These are phyloP conservation scores for Drechslera avenae DNA, from an alignment of 2,329 filamentous ascomycete species.

Conservation along the genomic window DNA sequence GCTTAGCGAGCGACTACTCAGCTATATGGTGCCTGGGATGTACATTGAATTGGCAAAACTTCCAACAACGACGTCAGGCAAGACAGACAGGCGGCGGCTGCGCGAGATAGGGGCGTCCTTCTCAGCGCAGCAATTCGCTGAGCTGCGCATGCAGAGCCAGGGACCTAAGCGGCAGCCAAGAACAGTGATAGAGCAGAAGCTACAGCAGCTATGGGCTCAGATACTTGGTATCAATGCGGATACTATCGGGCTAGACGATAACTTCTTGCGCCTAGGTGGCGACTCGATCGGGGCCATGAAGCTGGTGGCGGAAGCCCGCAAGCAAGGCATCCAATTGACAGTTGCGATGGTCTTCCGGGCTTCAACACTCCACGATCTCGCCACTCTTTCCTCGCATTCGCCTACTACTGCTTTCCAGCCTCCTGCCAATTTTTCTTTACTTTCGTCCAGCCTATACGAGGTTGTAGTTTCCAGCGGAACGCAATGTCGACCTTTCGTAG, in stretches of 20 bases:
- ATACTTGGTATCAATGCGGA: constrained; percentile 4
- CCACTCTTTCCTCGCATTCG: no score
- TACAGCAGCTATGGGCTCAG: constrained; percentile 8
- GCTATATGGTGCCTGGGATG: constrained; percentile 2
- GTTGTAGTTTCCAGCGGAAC: no score
- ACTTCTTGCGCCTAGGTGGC: constrained; percentile 32
- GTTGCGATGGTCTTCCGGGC: no score
- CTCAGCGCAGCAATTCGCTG: constrained; percentile 3
- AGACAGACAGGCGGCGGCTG: constrained; percentile 38
- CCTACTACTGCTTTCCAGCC: no score
- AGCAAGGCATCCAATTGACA: no score
- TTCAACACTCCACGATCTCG: no score
- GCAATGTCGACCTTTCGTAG: no score
- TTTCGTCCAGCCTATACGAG: no score
- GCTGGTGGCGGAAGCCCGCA: constrained; percentile 4
- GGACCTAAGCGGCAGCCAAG: background rate
- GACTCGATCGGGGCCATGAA: constrained; percentile 37
- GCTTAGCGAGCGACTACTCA: no score
- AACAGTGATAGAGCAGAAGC: constrained; percentile 3
- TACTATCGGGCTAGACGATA: constrained; percentile 13
- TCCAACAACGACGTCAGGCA: constrained; percentile 54
- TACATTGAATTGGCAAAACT: background rate
- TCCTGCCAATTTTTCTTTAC: no score
- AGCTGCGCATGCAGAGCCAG: background rate
- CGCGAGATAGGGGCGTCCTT: constrained; percentile 2